Base-by-base conservation (phyloP, 2,329 filamentous ascomycete species). In the Iodosphaeria phyllophila region DNA sequence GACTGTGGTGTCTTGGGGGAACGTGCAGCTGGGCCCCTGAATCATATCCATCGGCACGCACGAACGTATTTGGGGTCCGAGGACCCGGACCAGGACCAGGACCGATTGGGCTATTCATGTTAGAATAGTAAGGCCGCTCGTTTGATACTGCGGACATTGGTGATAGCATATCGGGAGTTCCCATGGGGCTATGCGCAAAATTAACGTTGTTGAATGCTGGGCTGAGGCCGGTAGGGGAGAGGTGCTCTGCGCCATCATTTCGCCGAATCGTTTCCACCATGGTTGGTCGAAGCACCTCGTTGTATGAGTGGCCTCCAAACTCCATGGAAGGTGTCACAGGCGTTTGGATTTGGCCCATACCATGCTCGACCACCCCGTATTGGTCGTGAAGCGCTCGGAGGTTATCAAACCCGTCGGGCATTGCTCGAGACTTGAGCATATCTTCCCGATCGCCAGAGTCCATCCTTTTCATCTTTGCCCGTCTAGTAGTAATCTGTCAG, bases 361-460 rank as follows among this genome's bases (percentile, higher is more conserved):
- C 55, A 35, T 64, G 60, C n/a, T n/a, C n/a, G 4, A 68, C 60
- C 5, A 69, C 68, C 7, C 69, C 69, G 32, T 74, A 74, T 4
- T 67, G 67, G 12, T 67, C 73, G 41, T 76, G 72, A 10, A 77
- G 50, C 9, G 71, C 72, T 40, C 74, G 67, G 3, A 76, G 58
- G 35, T 72, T 76, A 44, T 76, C 71, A 32, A 77, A 77, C 35
- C 71, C 69, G 34, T 76, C 70, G 6, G 72, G 72, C 4, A 77
- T 66, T 4, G 72, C 70, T 28, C 70, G 59, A 67, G 75, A 76
- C 47, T 73, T 72, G 42, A 77, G 68, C 62, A 76, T 72, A 28
- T 69, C 60, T 31, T 77, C 70, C 23, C 71, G 62, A 40, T 77
- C 72, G 44, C 76, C 70, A n/a, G 60, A 67, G 36, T 64, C 74